Evolutionary conservation across 352 stramenopile species (phyloP), one percentile per base, ranked within the genome.

Genomic region (Saprolegnia parasitica): DNA sequence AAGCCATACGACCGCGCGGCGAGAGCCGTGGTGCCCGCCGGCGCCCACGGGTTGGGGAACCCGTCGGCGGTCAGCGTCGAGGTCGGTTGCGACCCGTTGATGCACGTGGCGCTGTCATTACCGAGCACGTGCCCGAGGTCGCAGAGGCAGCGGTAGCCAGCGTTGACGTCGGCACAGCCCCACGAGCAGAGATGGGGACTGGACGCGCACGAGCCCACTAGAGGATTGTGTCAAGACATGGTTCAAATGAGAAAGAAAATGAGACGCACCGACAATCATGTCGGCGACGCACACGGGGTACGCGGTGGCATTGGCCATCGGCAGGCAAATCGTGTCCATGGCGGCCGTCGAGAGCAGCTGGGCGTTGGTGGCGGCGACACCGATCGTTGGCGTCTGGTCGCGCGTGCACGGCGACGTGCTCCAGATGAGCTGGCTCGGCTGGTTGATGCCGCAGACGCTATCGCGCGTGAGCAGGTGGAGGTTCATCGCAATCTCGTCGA

Each of bases 221-320:
- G 42, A 15, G 11, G 42, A 35, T 35, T 49, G 42, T n/a, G 3
- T 49, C 42, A 49, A 3, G 1, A 10, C 10, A 49, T 49, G n/a
- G n/a, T n/a, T n/a, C n/a, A n/a, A n/a, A n/a, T n/a, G n/a, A n/a
- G n/a, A n/a, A n/a, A n/a, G n/a, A n/a, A n/a, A n/a, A n/a, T n/a
- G n/a, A n/a, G 18, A 49, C 42, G 42, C 10, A 49, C 42, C 42
- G 11, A 61, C 54, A 11, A 61, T 15, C 18, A 21, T 61, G 54
- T 61, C 54, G 54, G 54, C 54, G 13, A 61, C 54, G 20, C 54
- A 61, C 18, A 61, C 26, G 15, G 54, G 54, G 26, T 23, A 61
- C 5, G 54, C 54, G 18, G 54, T 61, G 8, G 9, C 21, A n/a
- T 26, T 61, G 23, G 54, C 5, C 26, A 24, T n/a, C 11, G 54